Evolutionary conservation across 2,329 filamentous ascomycete species (phyloP).

Genomic region (Colletotrichum australisinense): DNA sequence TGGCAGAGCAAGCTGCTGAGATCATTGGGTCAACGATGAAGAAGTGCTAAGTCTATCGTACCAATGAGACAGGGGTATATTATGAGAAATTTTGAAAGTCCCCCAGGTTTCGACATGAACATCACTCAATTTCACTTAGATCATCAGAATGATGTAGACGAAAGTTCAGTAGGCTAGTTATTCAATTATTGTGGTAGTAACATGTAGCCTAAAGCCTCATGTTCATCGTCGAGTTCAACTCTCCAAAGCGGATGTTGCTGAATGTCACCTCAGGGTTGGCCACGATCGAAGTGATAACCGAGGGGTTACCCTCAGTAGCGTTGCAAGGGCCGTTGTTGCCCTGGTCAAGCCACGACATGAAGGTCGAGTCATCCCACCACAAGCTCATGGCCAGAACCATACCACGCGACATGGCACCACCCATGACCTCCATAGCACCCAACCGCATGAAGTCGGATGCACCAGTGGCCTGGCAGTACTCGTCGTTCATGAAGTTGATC

Average conservation of each 20-base stretch:
- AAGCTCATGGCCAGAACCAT: conserved; percentile 67
- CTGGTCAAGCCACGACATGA: conserved; percentile 69
- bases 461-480: conserved; percentile 41
- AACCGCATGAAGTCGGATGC: conserved; percentile 43
- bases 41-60: neutral
- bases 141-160: no score
- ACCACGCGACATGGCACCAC: conserved; percentile 55
- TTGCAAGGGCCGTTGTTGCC: conserved; percentile 64
- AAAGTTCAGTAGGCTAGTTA: neutral
- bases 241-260: conserved; percentile 67
- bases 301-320: conserved; percentile 63
- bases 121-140: no score
- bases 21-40: conserved; percentile 50
- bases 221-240: conserved; percentile 54
- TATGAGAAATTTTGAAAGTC: no score
- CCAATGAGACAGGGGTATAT: rapidly evolving
- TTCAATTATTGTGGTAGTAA: no score
- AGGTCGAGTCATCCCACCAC: conserved; percentile 64
- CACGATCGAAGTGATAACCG: conserved; percentile 54
- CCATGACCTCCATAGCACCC: conserved; percentile 55
- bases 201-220: conserved; percentile 2
- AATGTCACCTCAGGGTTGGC: conserved; percentile 63
- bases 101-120: rapidly evolving
- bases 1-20: conserved; percentile 70
- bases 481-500: conserved; percentile 41